Base-by-base conservation (phyloP, 495 filamentous ascomycete genomes). In the Aspergillus avenaceus region DNA sequence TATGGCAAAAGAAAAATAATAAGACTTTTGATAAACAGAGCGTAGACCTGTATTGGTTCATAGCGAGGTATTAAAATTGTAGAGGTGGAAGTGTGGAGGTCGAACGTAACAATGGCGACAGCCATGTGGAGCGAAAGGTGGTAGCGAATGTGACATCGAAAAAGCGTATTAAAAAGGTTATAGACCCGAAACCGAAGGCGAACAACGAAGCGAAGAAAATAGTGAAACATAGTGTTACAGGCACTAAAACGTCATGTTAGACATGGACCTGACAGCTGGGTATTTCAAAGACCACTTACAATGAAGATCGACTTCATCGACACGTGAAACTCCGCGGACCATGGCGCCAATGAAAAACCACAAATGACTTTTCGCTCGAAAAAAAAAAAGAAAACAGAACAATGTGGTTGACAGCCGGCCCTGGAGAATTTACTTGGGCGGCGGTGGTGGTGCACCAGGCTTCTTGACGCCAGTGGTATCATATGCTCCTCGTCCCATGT, bases 401-500 rank as follows among this genome's bases (percentile, higher is more conserved):
- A 55, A 54, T 60, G 53, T 61, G 54, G 57, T 55, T 59, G 53
- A 47, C 52, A 58, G 44, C 58, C 53, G 60, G 48, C 42, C 34
- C 47, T 34, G 22, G 58, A 53, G 46, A 42, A 26, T 59, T 45
- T 49, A 62, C 66, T 65, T 69, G 23, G 66, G 68, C 41, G 64
- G 65, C 47, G 66, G 69, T 52, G 72, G 74, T 50, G 78, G 78
- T 58, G 73, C 72, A 47, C 76, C 71, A 37, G 79, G 79, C 64
- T 80, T 80, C 60, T 78, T 75, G 16, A 80, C 73, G 19, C 78
- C 79, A 4, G 79, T 82, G 46, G 78, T 82, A 53, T 82, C 79
- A 55, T 82, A 82, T 56, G 75, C 76, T 45, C 79, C 79, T 43
- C 79, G 75, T 55, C 78, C 79, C 78, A 82, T 81, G 62, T 81